phyloP scores from a whole-genome alignment of 2,329 filamentous ascomycete species.

The Hymenoscyphus repandus region DNA sequence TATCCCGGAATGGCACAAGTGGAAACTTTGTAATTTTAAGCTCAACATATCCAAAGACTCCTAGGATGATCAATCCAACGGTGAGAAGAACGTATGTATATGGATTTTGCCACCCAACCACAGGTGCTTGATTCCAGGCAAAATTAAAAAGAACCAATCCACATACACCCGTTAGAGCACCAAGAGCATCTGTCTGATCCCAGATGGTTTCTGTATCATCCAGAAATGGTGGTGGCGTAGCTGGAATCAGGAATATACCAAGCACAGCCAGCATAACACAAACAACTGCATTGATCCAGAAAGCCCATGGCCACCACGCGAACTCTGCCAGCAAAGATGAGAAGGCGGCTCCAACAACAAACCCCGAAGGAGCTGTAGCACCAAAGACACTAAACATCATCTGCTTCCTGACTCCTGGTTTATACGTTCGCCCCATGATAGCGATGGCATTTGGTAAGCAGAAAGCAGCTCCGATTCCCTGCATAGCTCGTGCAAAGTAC shows the following conservation, averaged over 20 bases:
- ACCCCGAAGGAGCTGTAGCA: constrained; percentile 41
- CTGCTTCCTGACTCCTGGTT: constrained; percentile 41
- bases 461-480: constrained; percentile 46
- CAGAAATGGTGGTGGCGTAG: constrained; percentile 28
- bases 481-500: constrained; percentile 45
- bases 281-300: constrained; percentile 40
- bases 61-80: constrained; percentile 48
- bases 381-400: constrained; percentile 41
- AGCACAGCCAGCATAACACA: constrained; percentile 33
- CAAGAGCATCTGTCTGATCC: constrained; percentile 36
- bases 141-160: constrained; percentile 51
- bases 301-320: constrained; percentile 48
- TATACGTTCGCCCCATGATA: constrained; percentile 41
- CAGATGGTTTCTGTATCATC: constrained; percentile 23
- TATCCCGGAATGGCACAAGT: constrained; percentile 50
- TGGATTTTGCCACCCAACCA: constrained; percentile 15
- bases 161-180: constrained; percentile 41
- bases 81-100: constrained; percentile 43
- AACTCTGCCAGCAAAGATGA: constrained; percentile 35
- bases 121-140: constrained; percentile 41
- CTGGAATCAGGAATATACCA: constrained; percentile 37
- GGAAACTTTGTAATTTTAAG: constrained; percentile 40
- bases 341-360: constrained; percentile 38
- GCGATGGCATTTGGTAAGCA: constrained; percentile 48
- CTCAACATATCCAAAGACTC: constrained; percentile 50